Evolutionary conservation across 306 rosid genomes (phyloP).

Genomic region (Parietaria judaica): DNA sequence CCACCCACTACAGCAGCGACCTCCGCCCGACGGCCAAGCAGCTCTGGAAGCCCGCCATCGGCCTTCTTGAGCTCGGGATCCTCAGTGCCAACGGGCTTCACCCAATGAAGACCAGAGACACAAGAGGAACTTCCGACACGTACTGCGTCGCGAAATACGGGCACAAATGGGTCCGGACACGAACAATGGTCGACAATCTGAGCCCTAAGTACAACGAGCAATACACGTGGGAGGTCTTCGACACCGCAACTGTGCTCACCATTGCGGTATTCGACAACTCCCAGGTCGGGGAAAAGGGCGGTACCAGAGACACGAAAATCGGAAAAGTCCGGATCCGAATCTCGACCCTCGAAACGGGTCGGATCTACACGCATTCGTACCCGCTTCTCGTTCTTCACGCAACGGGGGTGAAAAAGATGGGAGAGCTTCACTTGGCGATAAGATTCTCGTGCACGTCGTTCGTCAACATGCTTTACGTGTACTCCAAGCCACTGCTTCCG

Average conservation of each 20-base stretch:
- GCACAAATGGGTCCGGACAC: slow-evolving; percentile 47
- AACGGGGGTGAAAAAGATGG: slow-evolving; percentile 41
- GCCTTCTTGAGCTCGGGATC: slow-evolving; percentile 42
- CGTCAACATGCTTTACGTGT: slow-evolving; percentile 33
- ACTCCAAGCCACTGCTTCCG: slow-evolving; percentile 40
- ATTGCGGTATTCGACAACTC: slow-evolving; percentile 44
- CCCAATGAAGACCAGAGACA: slow-evolving; percentile 41
- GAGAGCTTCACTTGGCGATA: slow-evolving; percentile 45
- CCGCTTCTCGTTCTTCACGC: slow-evolving; percentile 45
- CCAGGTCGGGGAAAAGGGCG: slow-evolving; percentile 34
- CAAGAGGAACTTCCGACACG: slow-evolving; percentile 36
- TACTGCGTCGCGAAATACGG: slow-evolving; percentile 50
- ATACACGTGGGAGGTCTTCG: slow-evolving; percentile 54
- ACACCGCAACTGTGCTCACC: slow-evolving; percentile 45
- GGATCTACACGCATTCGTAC: slow-evolving; percentile 44
- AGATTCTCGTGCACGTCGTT: slow-evolving; percentile 44
- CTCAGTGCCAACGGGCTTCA: slow-evolving; percentile 36
- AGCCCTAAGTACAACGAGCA: slow-evolving; percentile 45
- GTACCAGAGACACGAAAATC: slow-evolving; percentile 29
- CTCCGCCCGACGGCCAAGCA: slow-evolving; percentile 44
- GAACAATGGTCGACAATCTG: slow-evolving; percentile 33
- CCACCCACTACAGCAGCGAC: slow-evolving; percentile 47
- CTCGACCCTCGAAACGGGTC: slow-evolving; percentile 44
- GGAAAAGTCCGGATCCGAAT: slow-evolving; percentile 46
- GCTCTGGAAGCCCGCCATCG: slow-evolving; percentile 42